Evolutionary conservation across 352 stramenopile species (phyloP).

Genomic region (Phytophthora boehmeriae): DNA sequence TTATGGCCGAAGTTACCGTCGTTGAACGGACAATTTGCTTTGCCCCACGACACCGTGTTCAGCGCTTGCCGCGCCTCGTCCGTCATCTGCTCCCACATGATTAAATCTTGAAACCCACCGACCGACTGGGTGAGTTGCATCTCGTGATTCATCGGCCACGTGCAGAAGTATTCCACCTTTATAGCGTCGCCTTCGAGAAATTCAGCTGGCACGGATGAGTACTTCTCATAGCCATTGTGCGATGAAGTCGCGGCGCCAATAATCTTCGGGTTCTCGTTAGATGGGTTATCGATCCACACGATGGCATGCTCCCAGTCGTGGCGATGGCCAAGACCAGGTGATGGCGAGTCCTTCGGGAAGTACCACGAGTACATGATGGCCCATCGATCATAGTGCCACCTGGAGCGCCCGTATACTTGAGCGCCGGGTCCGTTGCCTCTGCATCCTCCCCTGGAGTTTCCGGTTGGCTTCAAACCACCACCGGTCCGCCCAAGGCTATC

Average conservation of each 20-base stretch:
- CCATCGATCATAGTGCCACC: slow-evolving; percentile 14
- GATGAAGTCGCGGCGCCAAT: slow-evolving; percentile 17
- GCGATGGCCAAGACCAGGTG: slow-evolving; percentile 26
- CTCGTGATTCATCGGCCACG: slow-evolving; percentile 23
- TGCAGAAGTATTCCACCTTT: slow-evolving; percentile 30
- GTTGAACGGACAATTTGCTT: slow-evolving; percentile 34
- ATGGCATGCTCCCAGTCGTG: slow-evolving; percentile 43
- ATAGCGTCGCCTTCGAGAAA: slow-evolving; percentile 15
- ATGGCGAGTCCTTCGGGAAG: slow-evolving; percentile 40
- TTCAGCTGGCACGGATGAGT: slow-evolving; percentile 17
- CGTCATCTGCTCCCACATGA: slow-evolving; percentile 32
- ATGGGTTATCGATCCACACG: slow-evolving; percentile 35
- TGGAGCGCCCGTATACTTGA: slow-evolving; percentile 26
- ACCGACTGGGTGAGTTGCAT: slow-evolving; percentile 11
- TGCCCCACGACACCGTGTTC: slow-evolving; percentile 27
- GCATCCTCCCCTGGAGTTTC: slow-evolving; percentile 24
- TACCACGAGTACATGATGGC: slow-evolving; percentile 46
- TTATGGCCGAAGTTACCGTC: slow-evolving; percentile 35
- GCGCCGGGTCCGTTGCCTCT: slow-evolving; percentile 17
- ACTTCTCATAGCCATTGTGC: slow-evolving; percentile 29
- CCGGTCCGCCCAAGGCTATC: slow-evolving; percentile 30
- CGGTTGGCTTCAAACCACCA: slow-evolving; percentile 14
- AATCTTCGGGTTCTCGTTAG: slow-evolving; percentile 14
- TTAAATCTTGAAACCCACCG: slow-evolving; percentile 28
- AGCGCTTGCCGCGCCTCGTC: slow-evolving; percentile 24